Percentiles rank a stretch among this genome's conserved stretches.
phyloP scores from a whole-genome alignment of 129 eudicot genomes.

The Silybum marianum region DNA sequence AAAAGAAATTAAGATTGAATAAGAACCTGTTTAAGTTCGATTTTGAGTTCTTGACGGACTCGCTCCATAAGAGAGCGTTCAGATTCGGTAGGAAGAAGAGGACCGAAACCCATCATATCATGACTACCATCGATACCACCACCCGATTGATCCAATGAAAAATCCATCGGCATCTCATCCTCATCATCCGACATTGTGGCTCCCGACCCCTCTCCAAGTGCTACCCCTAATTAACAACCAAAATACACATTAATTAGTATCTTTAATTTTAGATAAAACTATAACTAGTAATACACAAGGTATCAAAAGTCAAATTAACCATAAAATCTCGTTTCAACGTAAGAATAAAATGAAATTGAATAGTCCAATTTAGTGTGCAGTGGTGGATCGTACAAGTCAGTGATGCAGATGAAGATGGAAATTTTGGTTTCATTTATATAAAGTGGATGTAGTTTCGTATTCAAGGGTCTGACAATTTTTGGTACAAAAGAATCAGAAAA shows the following conservation, averaged over 20 bases:
- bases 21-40: slow-evolving; percentile 91
- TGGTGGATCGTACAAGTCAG: slow-evolving; percentile 12
- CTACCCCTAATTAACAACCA: slow-evolving; percentile 53
- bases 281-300: no score
- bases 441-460: slow-evolving; percentile 8
- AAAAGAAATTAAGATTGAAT: background rate
- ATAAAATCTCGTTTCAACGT: background rate
- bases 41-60: slow-evolving; percentile 89
- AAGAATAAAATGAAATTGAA: background rate
- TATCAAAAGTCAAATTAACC: no score
- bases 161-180: slow-evolving; percentile 80
- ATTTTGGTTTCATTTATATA: background rate
- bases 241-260: background rate
- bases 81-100: slow-evolving; percentile 90
- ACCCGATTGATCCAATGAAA: slow-evolving; percentile 64
- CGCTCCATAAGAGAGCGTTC: slow-evolving; percentile 95
- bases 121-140: slow-evolving; percentile 45
- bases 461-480: slow-evolving; percentile 12
- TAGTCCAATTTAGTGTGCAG: background rate
- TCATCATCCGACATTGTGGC: slow-evolving; percentile 98
- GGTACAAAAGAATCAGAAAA: slow-evolving; percentile 18
- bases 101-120: slow-evolving; percentile 94
- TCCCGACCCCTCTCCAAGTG: slow-evolving; percentile 83
- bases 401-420: slow-evolving; percentile 12
- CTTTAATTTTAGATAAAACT: no score